phyloP scores from a whole-genome alignment of 257 asterid species.

The Gentiana dahurica region DNA sequence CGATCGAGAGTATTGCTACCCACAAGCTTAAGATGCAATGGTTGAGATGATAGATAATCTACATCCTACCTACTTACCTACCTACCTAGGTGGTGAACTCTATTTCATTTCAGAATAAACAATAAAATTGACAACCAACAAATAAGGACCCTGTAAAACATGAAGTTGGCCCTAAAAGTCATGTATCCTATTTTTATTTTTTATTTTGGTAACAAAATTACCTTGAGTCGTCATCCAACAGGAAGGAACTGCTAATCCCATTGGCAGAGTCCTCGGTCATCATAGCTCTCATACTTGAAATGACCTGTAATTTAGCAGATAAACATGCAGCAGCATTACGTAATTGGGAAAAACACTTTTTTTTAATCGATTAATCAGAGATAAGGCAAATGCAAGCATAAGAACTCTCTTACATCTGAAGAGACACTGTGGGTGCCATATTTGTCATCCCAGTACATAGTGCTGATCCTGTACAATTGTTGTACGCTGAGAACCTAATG shows the following conservation, averaged over 20 bases:
- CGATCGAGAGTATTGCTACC: no score
- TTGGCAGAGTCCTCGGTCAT: conserved; percentile 82
- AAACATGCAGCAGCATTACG: neutral
- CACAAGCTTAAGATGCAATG: no score
- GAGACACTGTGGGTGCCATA: conserved; percentile 97
- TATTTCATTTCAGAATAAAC: neutral
- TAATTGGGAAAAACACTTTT: neutral
- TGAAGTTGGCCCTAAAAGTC: neutral
- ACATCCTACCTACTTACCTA: no score
- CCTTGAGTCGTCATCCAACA: conserved; percentile 90
- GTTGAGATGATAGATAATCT: no score
- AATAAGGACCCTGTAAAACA: neutral
- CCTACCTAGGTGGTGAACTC: no score
- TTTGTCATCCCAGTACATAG: conserved; percentile 99
- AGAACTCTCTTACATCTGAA: conserved; percentile 63
- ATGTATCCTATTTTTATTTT: neutral
- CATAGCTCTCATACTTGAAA: conserved; percentile 65
- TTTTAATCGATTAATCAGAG: neutral
- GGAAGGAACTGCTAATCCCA: conserved; percentile 73
- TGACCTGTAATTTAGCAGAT: conserved; percentile 35
- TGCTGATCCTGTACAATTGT: conserved; percentile 88
- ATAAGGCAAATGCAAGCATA: conserved; percentile 4
- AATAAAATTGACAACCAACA: neutral
- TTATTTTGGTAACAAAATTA: conserved; percentile 7
- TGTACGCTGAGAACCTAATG: conserved; percentile 91